These are phyloP conservation scores for Fusarium bactridioides DNA, from an alignment of 2,329 filamentous ascomycete genomes.

Conservation along the genomic window DNA sequence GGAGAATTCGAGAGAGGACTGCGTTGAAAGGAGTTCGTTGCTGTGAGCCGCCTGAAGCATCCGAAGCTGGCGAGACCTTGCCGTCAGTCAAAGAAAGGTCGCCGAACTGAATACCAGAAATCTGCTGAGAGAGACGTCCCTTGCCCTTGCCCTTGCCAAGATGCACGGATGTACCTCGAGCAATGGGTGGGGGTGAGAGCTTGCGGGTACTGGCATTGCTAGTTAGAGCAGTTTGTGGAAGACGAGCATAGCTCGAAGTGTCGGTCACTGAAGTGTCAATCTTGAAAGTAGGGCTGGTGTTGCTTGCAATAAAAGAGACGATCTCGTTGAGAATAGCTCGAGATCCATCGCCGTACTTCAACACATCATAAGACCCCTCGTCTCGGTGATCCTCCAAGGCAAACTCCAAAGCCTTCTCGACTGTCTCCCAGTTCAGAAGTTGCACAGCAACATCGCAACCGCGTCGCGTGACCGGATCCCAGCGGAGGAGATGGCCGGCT, in stretches of 20 bases:
- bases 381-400: constrained; percentile 53
- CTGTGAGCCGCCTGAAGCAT: constrained; percentile 41
- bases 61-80: constrained; percentile 40
- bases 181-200: constrained; percentile 41
- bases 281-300: constrained; percentile 67
- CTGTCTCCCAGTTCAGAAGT: constrained; percentile 68
- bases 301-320: constrained; percentile 66
- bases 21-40: constrained; percentile 50
- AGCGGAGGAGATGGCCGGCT: constrained; percentile 65
- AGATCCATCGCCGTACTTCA: constrained; percentile 61
- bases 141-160: constrained; percentile 43
- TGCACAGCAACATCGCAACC: constrained; percentile 67
- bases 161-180: constrained; percentile 49
- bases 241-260: constrained; percentile 50
- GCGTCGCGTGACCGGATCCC: constrained; percentile 62
- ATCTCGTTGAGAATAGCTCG: constrained; percentile 62
- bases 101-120: constrained; percentile 75
- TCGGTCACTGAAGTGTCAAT: constrained; percentile 58
- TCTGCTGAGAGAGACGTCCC: constrained; percentile 57
- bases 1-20: constrained; percentile 69
- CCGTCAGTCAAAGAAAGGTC: constrained; percentile 59
- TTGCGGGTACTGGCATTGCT: constrained; percentile 16
- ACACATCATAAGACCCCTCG: constrained; percentile 53
- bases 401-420: constrained; percentile 69
- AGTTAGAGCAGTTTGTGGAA: constrained; percentile 40